Evolutionary conservation across 768 basidiomycete species (phyloP).

Genomic region (Pleurotus citrinopileatus): DNA sequence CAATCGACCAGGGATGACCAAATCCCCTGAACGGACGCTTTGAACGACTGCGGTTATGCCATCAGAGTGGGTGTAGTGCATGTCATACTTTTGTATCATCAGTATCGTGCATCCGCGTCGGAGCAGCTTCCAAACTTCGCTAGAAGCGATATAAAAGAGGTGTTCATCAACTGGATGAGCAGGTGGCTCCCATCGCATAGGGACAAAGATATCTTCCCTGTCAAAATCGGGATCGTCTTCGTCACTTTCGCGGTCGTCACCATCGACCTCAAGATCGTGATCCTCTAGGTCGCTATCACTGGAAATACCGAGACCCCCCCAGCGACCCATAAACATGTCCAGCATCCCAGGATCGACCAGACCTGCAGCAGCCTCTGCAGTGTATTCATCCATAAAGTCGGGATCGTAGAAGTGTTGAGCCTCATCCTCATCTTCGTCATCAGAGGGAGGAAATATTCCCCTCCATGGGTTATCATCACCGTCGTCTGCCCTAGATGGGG

Average conservation of each 20-base stretch:
- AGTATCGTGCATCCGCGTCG: slow-evolving; percentile 38
- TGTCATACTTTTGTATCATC: slow-evolving; percentile 55
- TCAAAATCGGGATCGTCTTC: slow-evolving; percentile 20
- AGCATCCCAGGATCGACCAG: slow-evolving; percentile 2
- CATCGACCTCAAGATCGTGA: slow-evolving; percentile 32
- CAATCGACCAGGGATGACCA: slow-evolving; percentile 24
- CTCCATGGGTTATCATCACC: slow-evolving; percentile 62
- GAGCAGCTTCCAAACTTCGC: slow-evolving; percentile 9
- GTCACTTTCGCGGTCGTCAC: slow-evolving; percentile 21
- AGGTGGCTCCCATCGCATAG: slow-evolving; percentile 61
- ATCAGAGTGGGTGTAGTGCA: slow-evolving; percentile 51
- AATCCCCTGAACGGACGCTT: slow-evolving; percentile 5
- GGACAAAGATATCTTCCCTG: slow-evolving; percentile 32
- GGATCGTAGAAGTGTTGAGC: slow-evolving; percentile 24
- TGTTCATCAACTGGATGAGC: background rate
- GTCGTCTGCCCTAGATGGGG: slow-evolving; percentile 19
- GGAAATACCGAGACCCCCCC: slow-evolving; percentile 14
- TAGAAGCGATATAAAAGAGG: background rate
- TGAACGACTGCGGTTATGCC: slow-evolving; percentile 46
- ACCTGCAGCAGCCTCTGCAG: slow-evolving; percentile 16
- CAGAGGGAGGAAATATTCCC: slow-evolving; percentile 56
- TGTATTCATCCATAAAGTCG: slow-evolving; percentile 30
- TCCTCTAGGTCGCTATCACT: slow-evolving; percentile 33
- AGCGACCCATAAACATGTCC: slow-evolving; percentile 8
- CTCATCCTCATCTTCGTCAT: slow-evolving; percentile 37